These are phyloP conservation scores for Austropuccinia psidii DNA, from an alignment of 1,284 basidiomycete genomes.

Conservation along the genomic window DNA sequence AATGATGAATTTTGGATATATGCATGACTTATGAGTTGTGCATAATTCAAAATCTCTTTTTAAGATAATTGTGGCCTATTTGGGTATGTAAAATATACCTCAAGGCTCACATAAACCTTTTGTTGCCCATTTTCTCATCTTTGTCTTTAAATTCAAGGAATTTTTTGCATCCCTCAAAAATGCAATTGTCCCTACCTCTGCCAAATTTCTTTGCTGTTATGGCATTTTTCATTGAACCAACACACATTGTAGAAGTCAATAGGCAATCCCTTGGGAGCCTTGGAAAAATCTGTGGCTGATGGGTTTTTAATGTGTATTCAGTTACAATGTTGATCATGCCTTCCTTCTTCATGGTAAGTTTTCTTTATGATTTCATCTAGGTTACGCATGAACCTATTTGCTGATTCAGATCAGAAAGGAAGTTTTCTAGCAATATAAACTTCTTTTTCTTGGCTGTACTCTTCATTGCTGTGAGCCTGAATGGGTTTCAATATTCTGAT, in stretches of 20 bases:
- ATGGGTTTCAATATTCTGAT: not conserved
- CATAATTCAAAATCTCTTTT: no score
- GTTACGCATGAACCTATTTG: not conserved
- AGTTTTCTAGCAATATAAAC: not conserved
- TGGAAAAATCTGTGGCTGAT: not conserved
- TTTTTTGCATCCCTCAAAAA: not conserved
- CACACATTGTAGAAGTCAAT: slow-evolving; percentile 4
- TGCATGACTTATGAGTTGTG: no score
- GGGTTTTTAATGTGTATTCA: not conserved
- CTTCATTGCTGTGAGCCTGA: slow-evolving; percentile 4
- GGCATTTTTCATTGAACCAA: not conserved
- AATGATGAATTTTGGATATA: no score
- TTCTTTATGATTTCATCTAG: not conserved
- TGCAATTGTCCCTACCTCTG: not conserved
- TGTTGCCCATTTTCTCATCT: not conserved
- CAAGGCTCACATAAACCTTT: no score
- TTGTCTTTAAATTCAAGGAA: not conserved
- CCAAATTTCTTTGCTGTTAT: not conserved
- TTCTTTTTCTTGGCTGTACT: not conserved
- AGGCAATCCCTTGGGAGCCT: slow-evolving; percentile 7
- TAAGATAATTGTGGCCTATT: no score
- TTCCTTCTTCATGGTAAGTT: not conserved
- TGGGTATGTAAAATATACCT: no score
- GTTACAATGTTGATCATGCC: not conserved
- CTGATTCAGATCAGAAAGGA: not conserved